Conservation (phyloP, 2,329 filamentous ascomycete species). For the Microdochium paspali region DNA sequence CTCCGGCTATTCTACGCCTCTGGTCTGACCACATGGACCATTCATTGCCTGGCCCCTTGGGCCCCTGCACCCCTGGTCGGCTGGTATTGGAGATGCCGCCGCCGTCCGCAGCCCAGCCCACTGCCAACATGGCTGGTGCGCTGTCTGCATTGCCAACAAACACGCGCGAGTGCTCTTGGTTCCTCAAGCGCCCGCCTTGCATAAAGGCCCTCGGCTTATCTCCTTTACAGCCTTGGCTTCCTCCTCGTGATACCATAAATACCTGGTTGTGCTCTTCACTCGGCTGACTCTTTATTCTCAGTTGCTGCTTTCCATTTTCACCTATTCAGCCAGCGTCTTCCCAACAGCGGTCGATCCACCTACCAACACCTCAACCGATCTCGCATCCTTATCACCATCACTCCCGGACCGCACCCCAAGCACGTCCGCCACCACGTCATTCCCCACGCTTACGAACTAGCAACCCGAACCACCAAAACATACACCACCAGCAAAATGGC, state of each 20-base stretch:
- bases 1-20: no score
- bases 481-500: slow-evolving; percentile 36
- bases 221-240: not conserved
- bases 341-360: not conserved
- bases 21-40: not conserved
- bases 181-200: not conserved
- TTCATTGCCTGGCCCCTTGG: not conserved
- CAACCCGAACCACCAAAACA: no score
- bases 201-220: not conserved
- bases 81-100: not conserved
- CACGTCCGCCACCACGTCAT: no score
- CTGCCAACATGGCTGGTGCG: not conserved
- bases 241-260: not conserved
- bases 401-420: not conserved
- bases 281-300: not conserved
- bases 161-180: not conserved
- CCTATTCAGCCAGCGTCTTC: not conserved
- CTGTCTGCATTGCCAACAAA: not conserved
- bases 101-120: not conserved
- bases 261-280: not conserved
- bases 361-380: not conserved
- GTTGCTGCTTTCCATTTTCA: not conserved
- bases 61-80: not conserved
- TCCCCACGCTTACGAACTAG: no score
- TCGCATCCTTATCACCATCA: not conserved